Conservation (phyloP, 768 basidiomycete species). For the Collybiopsis confluens region DNA sequence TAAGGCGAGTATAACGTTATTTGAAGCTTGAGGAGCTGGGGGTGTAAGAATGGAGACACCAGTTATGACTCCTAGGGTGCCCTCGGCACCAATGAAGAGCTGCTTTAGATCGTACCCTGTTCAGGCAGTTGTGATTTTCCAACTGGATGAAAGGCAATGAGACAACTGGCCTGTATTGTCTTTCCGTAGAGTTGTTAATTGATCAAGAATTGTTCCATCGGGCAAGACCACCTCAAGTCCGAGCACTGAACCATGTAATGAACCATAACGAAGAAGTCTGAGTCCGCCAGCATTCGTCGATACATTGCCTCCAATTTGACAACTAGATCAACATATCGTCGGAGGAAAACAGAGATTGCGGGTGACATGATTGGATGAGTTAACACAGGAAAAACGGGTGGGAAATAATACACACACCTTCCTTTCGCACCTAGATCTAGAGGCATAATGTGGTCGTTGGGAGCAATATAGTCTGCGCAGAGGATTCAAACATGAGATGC, state of each 20-base stretch:
- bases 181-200: constrained; percentile 86
- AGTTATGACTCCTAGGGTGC: constrained; percentile 93
- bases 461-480: constrained; percentile 63
- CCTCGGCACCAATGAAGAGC: constrained; percentile 96
- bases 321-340: constrained; percentile 40
- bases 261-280: constrained; percentile 89
- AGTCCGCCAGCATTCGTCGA: constrained; percentile 98
- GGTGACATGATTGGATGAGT: constrained; percentile 5
- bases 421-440: constrained; percentile 95
- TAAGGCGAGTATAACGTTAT: constrained; percentile 88
- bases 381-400: neutral
- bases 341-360: neutral
- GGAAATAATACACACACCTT: constrained; percentile 44
- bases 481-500: neutral
- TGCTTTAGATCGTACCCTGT: constrained; percentile 97
- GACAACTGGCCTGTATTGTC: constrained; percentile 83
- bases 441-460: constrained; percentile 93
- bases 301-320: constrained; percentile 97
- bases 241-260: constrained; percentile 89
- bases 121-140: neutral
- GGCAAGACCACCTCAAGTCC: constrained; percentile 95
- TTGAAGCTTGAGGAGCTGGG: constrained; percentile 73
- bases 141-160: neutral
- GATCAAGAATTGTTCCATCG: constrained; percentile 87
- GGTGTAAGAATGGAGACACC: constrained; percentile 94